These are phyloP conservation scores for Chrysophaeum taylorii DNA, from an alignment of 352 stramenopile species.

Conservation along the genomic window DNA sequence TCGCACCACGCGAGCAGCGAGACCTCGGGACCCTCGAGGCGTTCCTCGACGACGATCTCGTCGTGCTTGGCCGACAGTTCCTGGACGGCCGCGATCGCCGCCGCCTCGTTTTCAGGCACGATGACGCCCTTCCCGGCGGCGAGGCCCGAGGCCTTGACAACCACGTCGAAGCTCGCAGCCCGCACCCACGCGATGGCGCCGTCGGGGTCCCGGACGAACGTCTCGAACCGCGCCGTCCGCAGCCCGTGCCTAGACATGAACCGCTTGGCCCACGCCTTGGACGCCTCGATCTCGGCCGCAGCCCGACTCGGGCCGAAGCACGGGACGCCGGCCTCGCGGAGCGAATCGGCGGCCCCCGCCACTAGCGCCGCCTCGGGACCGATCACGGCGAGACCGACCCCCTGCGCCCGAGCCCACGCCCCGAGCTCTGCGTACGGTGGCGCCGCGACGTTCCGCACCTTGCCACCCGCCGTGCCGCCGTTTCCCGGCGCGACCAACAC, in stretches of 20 bases:
- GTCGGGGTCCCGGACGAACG: constrained; percentile 82
- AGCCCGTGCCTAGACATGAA: constrained; percentile 95
- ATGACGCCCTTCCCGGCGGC: constrained; percentile 97
- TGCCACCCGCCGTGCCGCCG: constrained; percentile 55
- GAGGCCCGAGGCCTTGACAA: constrained; percentile 98
- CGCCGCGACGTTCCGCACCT: constrained; percentile 58
- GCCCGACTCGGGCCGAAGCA: constrained; percentile 88
- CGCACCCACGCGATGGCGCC: constrained; percentile 31
- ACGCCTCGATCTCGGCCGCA: constrained; percentile 90
- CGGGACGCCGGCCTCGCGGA: constrained; percentile 72
- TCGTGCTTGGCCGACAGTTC: constrained; percentile 86
- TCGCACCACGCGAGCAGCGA: constrained; percentile 95
- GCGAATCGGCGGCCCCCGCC: constrained; percentile 83
- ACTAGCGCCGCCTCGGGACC: constrained; percentile 93
- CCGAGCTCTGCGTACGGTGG: constrained; percentile 34
- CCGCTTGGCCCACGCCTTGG: constrained; percentile 96
- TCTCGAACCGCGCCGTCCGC: constrained; percentile 89
- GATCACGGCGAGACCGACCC: constrained; percentile 79
- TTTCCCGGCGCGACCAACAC: constrained; percentile 81
- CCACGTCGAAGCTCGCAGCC: constrained; percentile 55
- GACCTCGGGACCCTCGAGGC: constrained; percentile 92
- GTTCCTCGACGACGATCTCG: constrained; percentile 95
- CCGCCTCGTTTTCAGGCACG: constrained; percentile 78
- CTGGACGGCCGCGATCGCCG: constrained; percentile 72
- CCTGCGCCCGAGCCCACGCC: constrained; percentile 48